These are phyloP conservation scores for Castanopsis chinensis DNA, from an alignment of 306 rosid genomes.

Conservation along the genomic window DNA sequence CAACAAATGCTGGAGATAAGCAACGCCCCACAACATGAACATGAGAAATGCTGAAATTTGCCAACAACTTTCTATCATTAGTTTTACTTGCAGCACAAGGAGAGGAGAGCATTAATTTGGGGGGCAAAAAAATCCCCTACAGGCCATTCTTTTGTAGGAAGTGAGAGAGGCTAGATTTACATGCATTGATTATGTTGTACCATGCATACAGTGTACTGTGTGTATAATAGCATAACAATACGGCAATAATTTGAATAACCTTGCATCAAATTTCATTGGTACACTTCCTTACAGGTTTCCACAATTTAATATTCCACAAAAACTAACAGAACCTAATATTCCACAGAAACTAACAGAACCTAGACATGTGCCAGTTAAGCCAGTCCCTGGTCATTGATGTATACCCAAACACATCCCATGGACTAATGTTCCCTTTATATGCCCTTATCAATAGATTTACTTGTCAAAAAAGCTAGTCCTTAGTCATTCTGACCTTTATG, in stretches of 20 bases:
- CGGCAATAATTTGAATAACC: not conserved
- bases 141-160: not conserved
- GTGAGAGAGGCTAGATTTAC: not conserved
- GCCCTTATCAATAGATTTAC: too few relatives aligned
- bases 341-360: not conserved
- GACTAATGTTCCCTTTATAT: too few relatives aligned
- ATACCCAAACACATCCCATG: too few relatives aligned
- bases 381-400: too few relatives aligned
- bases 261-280: not conserved
- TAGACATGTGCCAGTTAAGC: not conserved
- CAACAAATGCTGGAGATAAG: slow-evolving; percentile 60
- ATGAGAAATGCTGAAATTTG: slow-evolving; percentile 60
- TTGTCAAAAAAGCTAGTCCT: not conserved
- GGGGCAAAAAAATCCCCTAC: not conserved
- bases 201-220: not conserved
- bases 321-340: not conserved
- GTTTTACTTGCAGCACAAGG: not conserved
- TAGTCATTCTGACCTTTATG: not conserved
- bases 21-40: slow-evolving; percentile 64
- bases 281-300: not conserved
- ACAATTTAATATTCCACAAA: not conserved
- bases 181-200: not conserved
- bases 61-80: slow-evolving; percentile 16
- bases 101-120: not conserved
- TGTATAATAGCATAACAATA: not conserved